phyloP scores from a whole-genome alignment of 805 yeast genomes.

The Wickerhamiella slavikovae region DNA sequence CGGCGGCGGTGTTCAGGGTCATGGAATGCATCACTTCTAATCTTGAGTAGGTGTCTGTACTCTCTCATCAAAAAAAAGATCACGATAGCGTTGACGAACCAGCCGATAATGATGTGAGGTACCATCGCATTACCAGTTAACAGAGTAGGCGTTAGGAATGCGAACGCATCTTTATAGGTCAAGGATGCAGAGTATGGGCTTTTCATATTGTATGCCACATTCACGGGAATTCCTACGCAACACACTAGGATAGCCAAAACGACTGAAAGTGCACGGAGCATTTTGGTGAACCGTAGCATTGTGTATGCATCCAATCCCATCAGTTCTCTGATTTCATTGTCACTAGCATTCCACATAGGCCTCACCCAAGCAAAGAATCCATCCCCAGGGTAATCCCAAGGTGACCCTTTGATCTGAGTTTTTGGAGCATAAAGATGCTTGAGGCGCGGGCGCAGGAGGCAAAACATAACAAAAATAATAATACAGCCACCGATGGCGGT shows the following conservation, averaged over 20 bases:
- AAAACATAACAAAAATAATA: constrained; percentile 11
- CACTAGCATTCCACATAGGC: constrained; percentile 8
- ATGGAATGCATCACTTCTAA: constrained; percentile 10
- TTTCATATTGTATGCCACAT: constrained; percentile 16
- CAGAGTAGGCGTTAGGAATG: constrained; percentile 19
- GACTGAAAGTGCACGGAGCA: constrained; percentile 17
- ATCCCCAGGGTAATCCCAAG: constrained; percentile 4
- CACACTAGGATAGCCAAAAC: constrained; percentile 16
- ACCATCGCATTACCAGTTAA: constrained; percentile 15
- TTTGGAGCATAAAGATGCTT: constrained; percentile 18
- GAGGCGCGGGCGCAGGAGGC: constrained; percentile 16
- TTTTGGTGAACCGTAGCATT: constrained; percentile 14
- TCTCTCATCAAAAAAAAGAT: constrained; percentile 14
- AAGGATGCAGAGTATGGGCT: constrained; percentile 10
- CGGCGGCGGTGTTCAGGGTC: constrained; percentile 10
- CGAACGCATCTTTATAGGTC: constrained; percentile 15
- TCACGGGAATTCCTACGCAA: constrained; percentile 19
- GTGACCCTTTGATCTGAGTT: constrained; percentile 2
- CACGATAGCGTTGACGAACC: constrained; percentile 14
- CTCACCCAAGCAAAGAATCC: constrained; percentile 13
- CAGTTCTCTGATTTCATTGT: constrained; percentile 11
- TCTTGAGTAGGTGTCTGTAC: constrained; percentile 11
- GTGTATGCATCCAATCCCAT: constrained; percentile 20
- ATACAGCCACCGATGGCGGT: constrained; percentile 18
- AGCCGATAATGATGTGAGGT: constrained; percentile 19